Evolutionary conservation across 805 yeast species (phyloP), one percentile per base, ranked within the genome.

Genomic region (Nakazawaea peltata): DNA sequence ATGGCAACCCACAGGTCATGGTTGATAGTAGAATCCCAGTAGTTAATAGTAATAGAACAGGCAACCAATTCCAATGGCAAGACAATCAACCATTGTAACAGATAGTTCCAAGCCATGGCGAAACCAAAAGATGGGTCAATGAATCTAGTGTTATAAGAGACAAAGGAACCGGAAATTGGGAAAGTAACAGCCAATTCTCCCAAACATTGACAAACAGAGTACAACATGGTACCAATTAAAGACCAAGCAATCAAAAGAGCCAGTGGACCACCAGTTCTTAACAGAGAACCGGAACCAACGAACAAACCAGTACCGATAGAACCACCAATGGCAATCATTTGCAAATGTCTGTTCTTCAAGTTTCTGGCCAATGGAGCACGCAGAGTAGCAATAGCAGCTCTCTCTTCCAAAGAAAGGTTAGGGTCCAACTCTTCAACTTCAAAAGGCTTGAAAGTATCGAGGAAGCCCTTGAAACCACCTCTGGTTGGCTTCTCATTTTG

Each of bases 291-390:
- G 2, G 86, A 71, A 50, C 86, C 85, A 22, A 85, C 81, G 42
- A 85, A 75, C 34, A 85, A 63, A 50, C 92, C 94, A 7, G 90
- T 79, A 47, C 94, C 95, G 45, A 84, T 82, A 41, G 81, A 71
- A 28, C 90, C 88, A 45, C 90, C 92, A 42, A 83, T 65, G 33
- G 92, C 87, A 58, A 83, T 83, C 85, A 81, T 77, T 41, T 79
- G 77, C 45, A 83, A 57, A 53, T 83, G 90, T 50, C 88, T 67
- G 28, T 73, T 69, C 46, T 71, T 74, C 34, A 79, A 61, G 7
- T 65, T 53, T 44, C 81, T 61, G 24, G 67, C 56, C 39, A 69
- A 57, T 12, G 77, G 77, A 32, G 75, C 57, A 44, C 61, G 63
- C 18, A 74, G 67, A 18, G 76, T 63, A 34, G 50, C 47, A 21